Conservation (phyloP, 257 asterid genomes). For the Anisodus acutangulus region DNA sequence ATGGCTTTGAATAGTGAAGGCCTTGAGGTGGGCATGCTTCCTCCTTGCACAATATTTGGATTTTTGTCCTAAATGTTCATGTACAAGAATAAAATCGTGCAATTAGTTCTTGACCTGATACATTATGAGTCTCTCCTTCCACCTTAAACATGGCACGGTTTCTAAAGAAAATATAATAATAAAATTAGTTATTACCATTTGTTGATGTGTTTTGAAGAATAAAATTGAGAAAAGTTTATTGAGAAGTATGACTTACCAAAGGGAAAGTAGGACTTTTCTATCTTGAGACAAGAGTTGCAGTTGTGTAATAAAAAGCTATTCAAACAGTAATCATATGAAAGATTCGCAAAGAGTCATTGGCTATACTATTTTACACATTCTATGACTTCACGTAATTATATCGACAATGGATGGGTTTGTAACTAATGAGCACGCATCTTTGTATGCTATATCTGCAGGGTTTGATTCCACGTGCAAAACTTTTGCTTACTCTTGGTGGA, state of each 20-base stretch:
- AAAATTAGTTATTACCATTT: neutral
- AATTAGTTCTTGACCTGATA: slow-evolving; percentile 5
- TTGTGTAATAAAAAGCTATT: neutral
- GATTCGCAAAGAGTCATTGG: neutral
- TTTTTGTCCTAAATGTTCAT: neutral
- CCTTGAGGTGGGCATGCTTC: slow-evolving; percentile 69
- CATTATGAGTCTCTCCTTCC: neutral
- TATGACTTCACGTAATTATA: neutral
- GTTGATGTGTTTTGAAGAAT: slow-evolving; percentile 19
- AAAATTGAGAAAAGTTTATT: neutral
- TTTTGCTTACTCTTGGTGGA: slow-evolving; percentile 88
- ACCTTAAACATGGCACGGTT: neutral
- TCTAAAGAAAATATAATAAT: neutral
- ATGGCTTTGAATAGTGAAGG: slow-evolving; percentile 97
- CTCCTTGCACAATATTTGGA: neutral
- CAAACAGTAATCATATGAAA: slow-evolving; percentile 7
- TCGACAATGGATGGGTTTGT: neutral
- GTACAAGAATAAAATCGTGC: neutral
- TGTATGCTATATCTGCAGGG: slow-evolving; percentile 54
- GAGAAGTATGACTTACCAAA: neutral
- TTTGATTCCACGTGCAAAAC: slow-evolving; percentile 84
- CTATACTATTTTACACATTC: neutral
- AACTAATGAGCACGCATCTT: neutral
- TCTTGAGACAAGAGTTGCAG: slow-evolving; percentile 3
- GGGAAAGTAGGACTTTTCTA: neutral